Evolutionary conservation across 805 yeast species (phyloP).

Genomic region (Yarrowia sp.): DNA sequence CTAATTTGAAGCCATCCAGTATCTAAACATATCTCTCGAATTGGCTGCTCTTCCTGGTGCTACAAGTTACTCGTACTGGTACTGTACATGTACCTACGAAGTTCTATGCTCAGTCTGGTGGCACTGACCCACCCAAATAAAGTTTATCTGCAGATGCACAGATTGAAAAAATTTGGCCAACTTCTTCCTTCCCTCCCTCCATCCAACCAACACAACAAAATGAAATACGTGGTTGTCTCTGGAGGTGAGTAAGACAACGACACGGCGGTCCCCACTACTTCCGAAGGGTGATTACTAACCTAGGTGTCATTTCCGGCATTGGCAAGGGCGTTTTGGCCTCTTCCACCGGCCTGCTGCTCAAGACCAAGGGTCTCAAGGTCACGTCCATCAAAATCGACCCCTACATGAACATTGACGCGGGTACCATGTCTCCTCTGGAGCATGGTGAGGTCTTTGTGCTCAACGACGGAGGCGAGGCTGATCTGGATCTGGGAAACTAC

Average conservation of each 20-base stretch:
- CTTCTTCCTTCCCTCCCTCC: constrained; percentile 24
- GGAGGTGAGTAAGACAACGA: constrained; percentile 52
- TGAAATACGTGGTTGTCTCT: constrained; percentile 99
- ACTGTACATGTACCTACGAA: too few species aligned
- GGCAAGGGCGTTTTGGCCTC: constrained; percentile 98
- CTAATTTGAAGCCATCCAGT: too few species aligned
- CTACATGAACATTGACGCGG: constrained; percentile 98
- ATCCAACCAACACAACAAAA: constrained; percentile 35
- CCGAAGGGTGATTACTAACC: constrained; percentile 10
- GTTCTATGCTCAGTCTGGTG: too few species aligned
- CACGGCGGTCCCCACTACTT: neutral
- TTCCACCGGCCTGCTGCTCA: constrained; percentile 90
- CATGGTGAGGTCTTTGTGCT: constrained; percentile 98
- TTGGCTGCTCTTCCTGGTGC: too few species aligned
- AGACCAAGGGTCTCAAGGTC: constrained; percentile 90
- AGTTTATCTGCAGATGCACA: constrained; percentile 19
- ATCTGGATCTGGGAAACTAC: constrained; percentile 95
- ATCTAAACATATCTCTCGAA: too few species aligned
- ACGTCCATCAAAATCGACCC: constrained; percentile 99
- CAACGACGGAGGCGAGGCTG: constrained; percentile 99
- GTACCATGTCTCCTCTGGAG: constrained; percentile 98
- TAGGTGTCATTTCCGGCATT: constrained; percentile 94
- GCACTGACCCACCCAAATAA: neutral
- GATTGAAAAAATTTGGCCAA: constrained; percentile 12
- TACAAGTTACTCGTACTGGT: too few species aligned